phyloP scores from a whole-genome alignment of 352 stramenopile genomes.

The Globisporangium orthogonon region DNA sequence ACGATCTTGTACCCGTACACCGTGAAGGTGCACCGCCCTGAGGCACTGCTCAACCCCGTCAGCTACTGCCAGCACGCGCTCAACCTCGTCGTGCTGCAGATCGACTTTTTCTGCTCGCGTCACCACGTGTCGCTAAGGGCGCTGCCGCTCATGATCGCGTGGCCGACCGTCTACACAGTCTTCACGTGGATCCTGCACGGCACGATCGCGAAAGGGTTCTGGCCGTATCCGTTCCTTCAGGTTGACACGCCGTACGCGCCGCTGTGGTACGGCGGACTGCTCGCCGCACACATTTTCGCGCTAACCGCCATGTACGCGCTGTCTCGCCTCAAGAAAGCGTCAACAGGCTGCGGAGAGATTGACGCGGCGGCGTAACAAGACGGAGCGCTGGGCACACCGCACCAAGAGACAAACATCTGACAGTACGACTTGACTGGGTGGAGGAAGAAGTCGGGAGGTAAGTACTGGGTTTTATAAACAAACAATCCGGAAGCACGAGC shows the following conservation, averaged over 20 bases:
- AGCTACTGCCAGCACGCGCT: slow-evolving; percentile 77
- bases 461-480: slow-evolving; percentile 5
- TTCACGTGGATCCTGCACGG: slow-evolving; percentile 77
- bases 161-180: slow-evolving; percentile 55
- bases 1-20: slow-evolving; percentile 69
- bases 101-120: slow-evolving; percentile 52
- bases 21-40: slow-evolving; percentile 29
- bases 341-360: no score
- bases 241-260: slow-evolving; percentile 65
- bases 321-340: slow-evolving; percentile 32
- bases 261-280: slow-evolving; percentile 58
- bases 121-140: slow-evolving; percentile 50
- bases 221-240: slow-evolving; percentile 78
- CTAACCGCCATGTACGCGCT: slow-evolving; percentile 35
- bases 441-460: background rate
- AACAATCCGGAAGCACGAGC: background rate
- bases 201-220: slow-evolving; percentile 57
- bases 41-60: slow-evolving; percentile 61
- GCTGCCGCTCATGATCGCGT: slow-evolving; percentile 55
- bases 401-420: no score
- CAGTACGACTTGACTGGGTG: no score
- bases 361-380: background rate
- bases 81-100: slow-evolving; percentile 64
- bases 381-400: background rate
- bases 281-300: slow-evolving; percentile 38